Percentiles rank a stretch among this genome's conserved stretches.
Conservation (phyloP, 1,284 basidiomycete genomes). For the Fomitopsis schrenkii region DNA sequence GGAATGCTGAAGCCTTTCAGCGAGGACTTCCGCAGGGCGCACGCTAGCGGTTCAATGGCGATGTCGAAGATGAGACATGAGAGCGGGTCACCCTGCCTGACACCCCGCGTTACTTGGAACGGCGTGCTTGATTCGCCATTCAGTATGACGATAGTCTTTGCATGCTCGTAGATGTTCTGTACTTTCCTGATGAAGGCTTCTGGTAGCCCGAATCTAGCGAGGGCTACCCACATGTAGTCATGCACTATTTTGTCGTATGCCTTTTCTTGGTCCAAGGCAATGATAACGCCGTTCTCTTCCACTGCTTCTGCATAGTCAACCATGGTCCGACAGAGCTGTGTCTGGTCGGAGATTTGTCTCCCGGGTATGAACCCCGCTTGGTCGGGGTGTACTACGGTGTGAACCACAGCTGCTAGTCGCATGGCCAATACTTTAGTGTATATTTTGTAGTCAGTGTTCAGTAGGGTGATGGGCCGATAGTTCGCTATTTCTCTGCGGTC, state of each 20-base stretch:
- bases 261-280: slow-evolving; percentile 12
- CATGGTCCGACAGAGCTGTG: slow-evolving; percentile 16
- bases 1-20: background rate
- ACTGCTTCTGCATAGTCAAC: slow-evolving; percentile 20
- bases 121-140: slow-evolving; percentile 14
- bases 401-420: slow-evolving; percentile 11
- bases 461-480: slow-evolving; percentile 30
- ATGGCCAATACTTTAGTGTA: slow-evolving; percentile 18
- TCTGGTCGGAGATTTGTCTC: slow-evolving; percentile 21
- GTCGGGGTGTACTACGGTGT: slow-evolving; percentile 15
- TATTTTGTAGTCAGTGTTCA: slow-evolving; percentile 31
- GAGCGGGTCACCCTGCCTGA: slow-evolving; percentile 30
- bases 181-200: slow-evolving; percentile 14
- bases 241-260: slow-evolving; percentile 27
- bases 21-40: slow-evolving; percentile 26
- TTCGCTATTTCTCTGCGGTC: slow-evolving; percentile 22
- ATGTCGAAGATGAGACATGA: slow-evolving; percentile 36
- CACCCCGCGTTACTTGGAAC: slow-evolving; percentile 19
- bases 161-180: slow-evolving; percentile 19
- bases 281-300: slow-evolving; percentile 20
- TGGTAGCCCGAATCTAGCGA: slow-evolving; percentile 18
- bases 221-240: slow-evolving; percentile 24
- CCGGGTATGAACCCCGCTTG: slow-evolving; percentile 29
- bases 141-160: slow-evolving; percentile 11
- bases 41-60: slow-evolving; percentile 8